Conservation (phyloP, 208 protist species). For the Phytomonas francai region DNA sequence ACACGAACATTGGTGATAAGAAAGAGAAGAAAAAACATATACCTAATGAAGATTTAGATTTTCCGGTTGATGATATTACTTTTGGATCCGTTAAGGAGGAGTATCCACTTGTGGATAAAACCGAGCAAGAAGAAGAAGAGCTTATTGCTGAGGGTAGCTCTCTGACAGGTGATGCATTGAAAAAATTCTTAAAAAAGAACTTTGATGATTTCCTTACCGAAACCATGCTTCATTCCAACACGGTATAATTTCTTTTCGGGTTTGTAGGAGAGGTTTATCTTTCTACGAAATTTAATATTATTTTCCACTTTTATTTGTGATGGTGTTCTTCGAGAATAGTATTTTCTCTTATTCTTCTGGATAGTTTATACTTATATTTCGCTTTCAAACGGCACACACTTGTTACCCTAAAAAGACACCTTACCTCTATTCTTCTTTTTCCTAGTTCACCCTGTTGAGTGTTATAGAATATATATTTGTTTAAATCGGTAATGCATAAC, state of each 20-base stretch:
- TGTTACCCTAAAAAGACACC: background rate
- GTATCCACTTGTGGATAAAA: slow-evolving; percentile 5
- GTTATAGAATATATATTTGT: background rate
- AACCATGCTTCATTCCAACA: slow-evolving; percentile 24
- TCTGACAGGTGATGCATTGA: slow-evolving; percentile 47
- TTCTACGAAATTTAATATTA: background rate
- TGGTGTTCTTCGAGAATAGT: background rate
- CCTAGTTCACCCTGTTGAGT: background rate
- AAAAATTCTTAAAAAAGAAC: slow-evolving; percentile 65
- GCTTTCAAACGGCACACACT: background rate
- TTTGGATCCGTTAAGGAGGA: background rate
- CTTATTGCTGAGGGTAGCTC: slow-evolving; percentile 39
- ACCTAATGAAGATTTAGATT: slow-evolving; percentile 3
- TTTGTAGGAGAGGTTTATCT: background rate
- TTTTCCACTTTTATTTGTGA: slow-evolving; percentile 4
- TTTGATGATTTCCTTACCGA: slow-evolving; percentile 76
- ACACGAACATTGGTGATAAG: background rate
- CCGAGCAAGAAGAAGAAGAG: slow-evolving; percentile 34
- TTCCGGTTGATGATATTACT: background rate
- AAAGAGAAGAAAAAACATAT: slow-evolving; percentile 5
- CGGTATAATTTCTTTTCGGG: slow-evolving; percentile 14
- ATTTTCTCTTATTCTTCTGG: background rate
- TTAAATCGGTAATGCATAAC: background rate
- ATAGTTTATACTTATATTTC: background rate
- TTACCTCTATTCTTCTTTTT: background rate